Base-by-base conservation (phyloP, 1,284 basidiomycete genomes). In the Mycena citricolor region DNA sequence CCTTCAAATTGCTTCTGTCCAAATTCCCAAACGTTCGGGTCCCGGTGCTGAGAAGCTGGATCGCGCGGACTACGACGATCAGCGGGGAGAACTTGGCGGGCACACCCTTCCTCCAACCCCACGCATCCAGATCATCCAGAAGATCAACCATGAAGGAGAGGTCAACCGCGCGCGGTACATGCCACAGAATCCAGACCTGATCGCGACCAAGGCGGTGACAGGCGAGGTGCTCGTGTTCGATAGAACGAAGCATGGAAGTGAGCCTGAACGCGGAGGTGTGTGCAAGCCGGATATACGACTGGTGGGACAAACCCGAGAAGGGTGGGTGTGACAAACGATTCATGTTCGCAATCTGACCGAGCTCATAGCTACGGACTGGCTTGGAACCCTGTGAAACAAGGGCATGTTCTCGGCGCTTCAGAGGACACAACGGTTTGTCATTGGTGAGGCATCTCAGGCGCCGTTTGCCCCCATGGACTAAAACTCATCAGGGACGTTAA, bases 141-240 rank as follows among this genome's bases (percentile, higher is more conserved):
- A 83, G 51, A 99, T 99, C 71, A 94, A 94, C 64, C 97, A 99
- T 66, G 80, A 82, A 8, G 94, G 94, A 38, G 97, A 99, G 66
- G 92, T 99, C 59, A 99, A 99, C 67, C 75, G 94, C 28, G 97
- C 97, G 44, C 79, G 97, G 33, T 99, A 99, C 66, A 98, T 97
- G 91, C 97, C 97, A 12, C 95, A 98, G 68, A 99, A 99, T 61
- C 90, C 92, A 5, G 92, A 99, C 66, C 67, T 99, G 54, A 91
- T 99, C 54, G 97, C 97, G 2, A 99, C 95, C 8, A 95, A 98
- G 59, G 76, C 93, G 8, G 81, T 95, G 7, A 82, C 79, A 5
- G 97, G 97, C 12, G 90, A 95, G 54, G 92, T 97, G 8, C 77
- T 90, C 54, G 71, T 99, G 26, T 99, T 99, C 67, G 97, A 99